Evolutionary conservation across 768 basidiomycete genomes (phyloP).

Genomic region (Krasilnikovozyma curviuscula): DNA sequence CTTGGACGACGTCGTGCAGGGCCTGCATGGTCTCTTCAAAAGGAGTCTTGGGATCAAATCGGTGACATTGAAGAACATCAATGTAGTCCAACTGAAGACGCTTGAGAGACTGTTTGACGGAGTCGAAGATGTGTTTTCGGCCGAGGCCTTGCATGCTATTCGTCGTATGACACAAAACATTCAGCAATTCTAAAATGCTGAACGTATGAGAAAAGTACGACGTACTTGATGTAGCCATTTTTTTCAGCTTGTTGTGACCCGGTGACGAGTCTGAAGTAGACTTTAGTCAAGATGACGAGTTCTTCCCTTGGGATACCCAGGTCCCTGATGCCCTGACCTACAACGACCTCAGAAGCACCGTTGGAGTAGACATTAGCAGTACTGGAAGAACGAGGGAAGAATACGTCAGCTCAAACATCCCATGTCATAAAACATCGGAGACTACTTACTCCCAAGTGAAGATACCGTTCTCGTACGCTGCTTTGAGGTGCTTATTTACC

Average conservation of each 20-base stretch:
- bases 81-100: conserved; percentile 57
- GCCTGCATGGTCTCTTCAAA: conserved; percentile 49
- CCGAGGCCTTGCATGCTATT: conserved; percentile 7
- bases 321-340: conserved; percentile 53
- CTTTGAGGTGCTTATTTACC: conserved; percentile 37
- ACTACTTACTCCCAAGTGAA: conserved; percentile 34
- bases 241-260: conserved; percentile 24
- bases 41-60: conserved; percentile 40
- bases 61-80: conserved; percentile 49
- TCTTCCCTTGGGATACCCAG: conserved; percentile 49
- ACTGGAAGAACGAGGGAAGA: conserved; percentile 7
- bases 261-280: too few species aligned
- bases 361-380: conserved; percentile 39
- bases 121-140: conserved; percentile 48
- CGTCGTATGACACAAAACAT: conserved; percentile 18
- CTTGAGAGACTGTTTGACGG: conserved; percentile 35
- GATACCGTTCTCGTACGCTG: conserved; percentile 43
- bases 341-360: conserved; percentile 43
- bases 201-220: conserved; percentile 17
- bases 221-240: conserved; percentile 38
- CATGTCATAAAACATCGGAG: neutral
- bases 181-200: neutral
- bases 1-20: conserved; percentile 46
- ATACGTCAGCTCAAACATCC: neutral
- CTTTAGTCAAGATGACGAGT: conserved; percentile 63